phyloP scores from a whole-genome alignment of 2,329 filamentous ascomycete genomes.

The Fusarium sp. region DNA sequence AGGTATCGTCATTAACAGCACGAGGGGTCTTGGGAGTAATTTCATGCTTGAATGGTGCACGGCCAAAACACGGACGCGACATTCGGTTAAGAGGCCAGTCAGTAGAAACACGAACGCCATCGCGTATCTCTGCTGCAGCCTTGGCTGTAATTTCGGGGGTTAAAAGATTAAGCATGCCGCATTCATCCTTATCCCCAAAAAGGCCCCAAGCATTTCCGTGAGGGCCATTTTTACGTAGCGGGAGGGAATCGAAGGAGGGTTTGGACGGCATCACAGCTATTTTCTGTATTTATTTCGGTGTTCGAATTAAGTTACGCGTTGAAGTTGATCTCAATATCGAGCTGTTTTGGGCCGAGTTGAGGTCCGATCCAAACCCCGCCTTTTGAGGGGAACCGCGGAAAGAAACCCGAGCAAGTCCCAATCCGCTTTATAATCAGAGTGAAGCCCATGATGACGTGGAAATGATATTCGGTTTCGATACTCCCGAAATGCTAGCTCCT shows the following conservation, averaged over 20 bases:
- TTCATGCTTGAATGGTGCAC: constrained; percentile 50
- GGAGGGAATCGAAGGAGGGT: constrained; percentile 61
- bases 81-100: constrained; percentile 55
- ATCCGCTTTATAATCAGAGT: too few relatives aligned
- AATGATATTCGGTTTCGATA: too few relatives aligned
- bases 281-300: background rate
- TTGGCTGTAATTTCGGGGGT: constrained; percentile 53
- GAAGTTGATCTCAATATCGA: too few relatives aligned
- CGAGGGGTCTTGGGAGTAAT: constrained; percentile 48
- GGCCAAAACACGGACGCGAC: constrained; percentile 53
- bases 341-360: too few relatives aligned
- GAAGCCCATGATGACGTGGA: too few relatives aligned
- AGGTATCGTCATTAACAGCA: constrained; percentile 53
- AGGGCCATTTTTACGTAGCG: constrained; percentile 64
- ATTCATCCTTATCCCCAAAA: constrained; percentile 65
- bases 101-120: constrained; percentile 52
- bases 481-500: too few relatives aligned
- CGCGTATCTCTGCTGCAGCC: constrained; percentile 50
- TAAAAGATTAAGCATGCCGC: constrained; percentile 69
- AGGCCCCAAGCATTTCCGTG: constrained; percentile 70
- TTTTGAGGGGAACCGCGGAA: constrained; percentile 23
- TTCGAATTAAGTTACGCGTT: too few relatives aligned
- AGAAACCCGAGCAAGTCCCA: constrained; percentile 2
- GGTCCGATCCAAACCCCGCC: background rate
- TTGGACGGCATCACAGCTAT: constrained; percentile 15